Base-by-base conservation (phyloP, 805 yeast genomes). In the Dipodascopsis uninucleata region DNA sequence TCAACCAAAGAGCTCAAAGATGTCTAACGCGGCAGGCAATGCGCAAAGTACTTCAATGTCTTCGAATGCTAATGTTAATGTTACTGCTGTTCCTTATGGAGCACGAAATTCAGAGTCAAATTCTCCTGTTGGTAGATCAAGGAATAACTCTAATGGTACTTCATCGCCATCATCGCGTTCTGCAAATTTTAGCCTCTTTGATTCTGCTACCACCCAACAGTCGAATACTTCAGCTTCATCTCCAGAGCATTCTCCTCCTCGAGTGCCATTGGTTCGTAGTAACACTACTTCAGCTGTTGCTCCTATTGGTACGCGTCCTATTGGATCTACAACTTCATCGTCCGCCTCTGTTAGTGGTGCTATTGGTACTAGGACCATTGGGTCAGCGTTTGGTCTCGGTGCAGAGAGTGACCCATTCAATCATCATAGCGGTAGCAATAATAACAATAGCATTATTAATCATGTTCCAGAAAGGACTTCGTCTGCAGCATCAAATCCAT, bases 141-240 rank as follows among this genome's bases (percentile, higher is more conserved):
- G 57, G 21, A 25, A 55, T 17, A 49, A 49, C 41, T 53, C 57
- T 32, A 47, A 52, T 26, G 57, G 55, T 22, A 52, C 53, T 16
- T 47, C 49, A 14, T 53, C 57, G 16, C 57, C 57, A 14, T 41
- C 50, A 26, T 49, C 53, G n/a, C 50, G 56, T 5, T 53, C 57
- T 22, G 49, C 49, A 10, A 51, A 51, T 41, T 51, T 52, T 40
- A 52, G 57, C 36, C 36, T 53, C 40, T 53, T 53, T 26, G 57
- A 53, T 33, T 38, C 52, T 7, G 36, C 49, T 8, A 34, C 44
- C 23, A 33, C 42, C 10, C 54, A 45, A 35, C 43, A 32, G 36
- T 43, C 52, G 5, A 49, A 34, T 24, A 42, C 56, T 4, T 49
- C 56, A n/a, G 45, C 49, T 12, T 49, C 54, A 14, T 41, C 55